A percentile compares a stretch with the other conserved stretches of the same genome.
Evolutionary conservation across 2,329 filamentous ascomycete species (phyloP).

Genomic region (Hypoxylon sp.): DNA sequence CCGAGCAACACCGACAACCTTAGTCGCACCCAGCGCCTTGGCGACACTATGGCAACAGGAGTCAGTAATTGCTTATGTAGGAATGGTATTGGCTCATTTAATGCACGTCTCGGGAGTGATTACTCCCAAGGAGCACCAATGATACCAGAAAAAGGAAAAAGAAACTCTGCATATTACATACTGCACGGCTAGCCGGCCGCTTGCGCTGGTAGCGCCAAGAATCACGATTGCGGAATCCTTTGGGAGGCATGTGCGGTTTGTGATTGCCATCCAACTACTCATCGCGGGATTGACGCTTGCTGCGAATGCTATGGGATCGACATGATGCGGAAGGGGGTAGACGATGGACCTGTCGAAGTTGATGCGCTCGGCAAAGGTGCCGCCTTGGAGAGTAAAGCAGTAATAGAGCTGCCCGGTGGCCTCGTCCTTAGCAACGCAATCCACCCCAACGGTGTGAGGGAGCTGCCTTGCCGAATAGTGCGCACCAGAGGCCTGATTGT

Average conservation of each 20-base stretch:
- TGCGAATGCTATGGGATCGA: slow-evolving; percentile 63
- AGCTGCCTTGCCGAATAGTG: slow-evolving; percentile 64
- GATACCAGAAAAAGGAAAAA: too few relatives aligned
- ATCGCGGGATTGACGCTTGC: slow-evolving; percentile 66
- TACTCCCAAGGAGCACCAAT: too few relatives aligned
- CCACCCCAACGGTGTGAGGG: slow-evolving; percentile 64
- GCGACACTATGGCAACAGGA: too few relatives aligned
- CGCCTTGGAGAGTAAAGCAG: slow-evolving; percentile 56
- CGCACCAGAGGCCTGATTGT: slow-evolving; percentile 63
- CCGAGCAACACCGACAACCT: slow-evolving; percentile 64
- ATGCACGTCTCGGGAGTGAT: too few relatives aligned
- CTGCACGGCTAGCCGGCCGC: slow-evolving; percentile 63
- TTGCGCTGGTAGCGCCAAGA: slow-evolving; percentile 64
- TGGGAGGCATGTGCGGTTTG: slow-evolving; percentile 58
- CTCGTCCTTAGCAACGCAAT: slow-evolving; percentile 63
- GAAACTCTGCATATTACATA: too few relatives aligned
- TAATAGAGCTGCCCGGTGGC: slow-evolving; percentile 63
- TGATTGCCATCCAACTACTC: slow-evolving; percentile 69
- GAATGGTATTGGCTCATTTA: too few relatives aligned
- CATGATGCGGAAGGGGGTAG: slow-evolving; percentile 57
- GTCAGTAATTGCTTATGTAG: too few relatives aligned
- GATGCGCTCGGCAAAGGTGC: slow-evolving; percentile 61
- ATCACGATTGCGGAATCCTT: slow-evolving; percentile 62
- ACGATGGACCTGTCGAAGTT: slow-evolving; percentile 56
- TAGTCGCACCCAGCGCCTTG: slow-evolving; percentile 60